Evolutionary conservation across 2,329 filamentous ascomycete species (phyloP), one percentile per base, ranked within the genome.

Genomic region (Cryphonectria carpinicola): DNA sequence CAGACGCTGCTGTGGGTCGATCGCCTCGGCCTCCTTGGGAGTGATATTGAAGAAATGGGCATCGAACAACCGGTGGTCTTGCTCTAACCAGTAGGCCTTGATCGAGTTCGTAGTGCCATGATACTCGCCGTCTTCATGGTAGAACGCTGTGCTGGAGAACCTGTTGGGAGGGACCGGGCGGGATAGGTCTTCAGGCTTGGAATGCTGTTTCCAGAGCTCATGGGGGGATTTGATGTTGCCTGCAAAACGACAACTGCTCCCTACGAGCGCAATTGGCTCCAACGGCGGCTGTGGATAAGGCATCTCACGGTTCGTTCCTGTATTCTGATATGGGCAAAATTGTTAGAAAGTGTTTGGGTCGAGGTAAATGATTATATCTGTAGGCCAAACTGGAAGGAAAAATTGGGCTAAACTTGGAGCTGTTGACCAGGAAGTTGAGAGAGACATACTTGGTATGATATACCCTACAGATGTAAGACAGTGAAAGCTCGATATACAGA

Each of bases 41-140:
- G 78, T 77, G 71, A 82, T 81, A 60, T 78, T 79, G 75, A 82
- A 80, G 74, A 85, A 84, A 4, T 77, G 75, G 4, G 80, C 74
- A 13, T 82, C 79, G 52, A 81, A 81, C 39, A 74, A 71, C 3
- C 76, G 74, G 8, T 77, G 74, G 49, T 80, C 76, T 39, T 79
- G 74, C 2, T 78, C 75, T 14, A 81, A 73, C 68, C 76, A 81
- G 68, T 81, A 81, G 0, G 74, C 77, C 64, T 77, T 77, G 56
- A 75, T 72, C 4, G 79, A 76, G 61, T 80, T 75, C 2, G 81
- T 76, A 13, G 77, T 75, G 70, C 73, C 80, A 77, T 82, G 74
- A 39, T 80, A 75, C 68, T 78, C 76, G 13, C 76, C 77, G 43
- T 80, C 75, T 0, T 74, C 68, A 64, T 81, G 78, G 49, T 74